These are phyloP conservation scores for Metarhizium robertsii DNA, from an alignment of 2,329 filamentous ascomycete species.

Conservation along the genomic window DNA sequence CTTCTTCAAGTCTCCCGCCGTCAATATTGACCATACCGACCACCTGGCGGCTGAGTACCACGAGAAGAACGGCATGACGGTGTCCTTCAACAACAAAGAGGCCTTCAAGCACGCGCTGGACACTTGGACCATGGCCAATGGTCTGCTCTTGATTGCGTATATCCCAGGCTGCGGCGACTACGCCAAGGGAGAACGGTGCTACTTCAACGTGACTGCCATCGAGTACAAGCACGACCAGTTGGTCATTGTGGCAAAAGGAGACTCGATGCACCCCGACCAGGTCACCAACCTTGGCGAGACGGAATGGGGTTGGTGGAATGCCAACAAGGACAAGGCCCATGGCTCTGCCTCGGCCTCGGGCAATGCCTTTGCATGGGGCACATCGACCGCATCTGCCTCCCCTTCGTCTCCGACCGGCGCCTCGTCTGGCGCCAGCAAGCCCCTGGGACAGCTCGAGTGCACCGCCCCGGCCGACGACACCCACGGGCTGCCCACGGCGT, in stretches of 20 bases:
- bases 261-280: slow-evolving; percentile 12
- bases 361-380: neutral
- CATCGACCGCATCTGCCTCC: neutral
- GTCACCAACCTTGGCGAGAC: slow-evolving; percentile 13
- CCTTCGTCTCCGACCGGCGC: neutral
- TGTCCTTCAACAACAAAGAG: slow-evolving; percentile 12
- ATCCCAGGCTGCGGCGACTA: slow-evolving; percentile 16
- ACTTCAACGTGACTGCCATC: slow-evolving; percentile 15
- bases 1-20: slow-evolving; percentile 17
- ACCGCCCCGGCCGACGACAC: neutral
- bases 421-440: neutral
- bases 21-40: slow-evolving; percentile 20
- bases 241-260: slow-evolving; percentile 12
- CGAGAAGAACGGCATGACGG: neutral
- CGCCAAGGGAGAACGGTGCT: slow-evolving; percentile 19
- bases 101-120: slow-evolving; percentile 13
- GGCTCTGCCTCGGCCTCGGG: neutral
- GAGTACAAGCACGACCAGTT: slow-evolving; percentile 8
- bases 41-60: slow-evolving; percentile 10
- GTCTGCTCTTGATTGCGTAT: slow-evolving; percentile 17
- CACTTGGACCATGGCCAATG: slow-evolving; percentile 12
- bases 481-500: slow-evolving; percentile 5
- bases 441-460: neutral
- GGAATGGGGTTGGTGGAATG: slow-evolving; percentile 17
- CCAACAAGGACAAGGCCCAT: slow-evolving; percentile 1